phyloP scores from a whole-genome alignment of 108 stramenopile genomes.

The Aurantiochytrium sp. region DNA sequence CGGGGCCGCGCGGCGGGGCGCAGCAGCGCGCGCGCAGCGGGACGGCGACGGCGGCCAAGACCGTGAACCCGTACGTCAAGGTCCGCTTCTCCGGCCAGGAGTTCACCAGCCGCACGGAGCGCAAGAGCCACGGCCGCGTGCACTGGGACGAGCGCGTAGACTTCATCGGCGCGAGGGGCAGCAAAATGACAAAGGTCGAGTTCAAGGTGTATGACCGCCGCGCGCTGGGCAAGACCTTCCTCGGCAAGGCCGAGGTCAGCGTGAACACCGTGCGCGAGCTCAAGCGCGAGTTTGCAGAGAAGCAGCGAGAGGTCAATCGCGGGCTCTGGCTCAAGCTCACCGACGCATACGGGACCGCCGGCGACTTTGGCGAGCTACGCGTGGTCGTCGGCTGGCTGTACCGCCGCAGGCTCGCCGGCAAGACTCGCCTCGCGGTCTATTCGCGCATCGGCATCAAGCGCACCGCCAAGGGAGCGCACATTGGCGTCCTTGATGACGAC shows the following conservation, averaged over 20 bases:
- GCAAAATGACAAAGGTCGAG: background rate
- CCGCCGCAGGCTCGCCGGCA: background rate
- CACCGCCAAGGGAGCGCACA: background rate
- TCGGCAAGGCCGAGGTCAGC: background rate
- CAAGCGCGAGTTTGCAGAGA: background rate
- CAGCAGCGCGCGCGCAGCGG: no score
- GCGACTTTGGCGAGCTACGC: constrained; percentile 7
- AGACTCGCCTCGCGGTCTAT: background rate
- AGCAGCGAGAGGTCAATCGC: background rate
- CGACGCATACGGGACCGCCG: background rate
- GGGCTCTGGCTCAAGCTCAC: background rate
- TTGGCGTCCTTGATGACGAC: background rate
- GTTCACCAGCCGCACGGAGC: constrained; percentile 5
- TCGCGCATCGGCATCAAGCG: background rate
- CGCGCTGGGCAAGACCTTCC: background rate
- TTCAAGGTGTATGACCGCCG: background rate
- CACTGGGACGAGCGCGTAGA: constrained; percentile 17
- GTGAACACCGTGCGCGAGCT: constrained; percentile 27
- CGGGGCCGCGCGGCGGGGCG: background rate
- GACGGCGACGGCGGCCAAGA: background rate
- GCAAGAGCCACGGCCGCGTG: background rate
- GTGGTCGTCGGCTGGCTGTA: background rate
- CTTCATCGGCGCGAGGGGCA: background rate
- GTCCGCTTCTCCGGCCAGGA: constrained; percentile 15
- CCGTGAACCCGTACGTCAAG: background rate